These are phyloP conservation scores for Cryptococcus amylolentus DNA, from an alignment of 1,284 basidiomycete genomes.

Conservation along the genomic window DNA sequence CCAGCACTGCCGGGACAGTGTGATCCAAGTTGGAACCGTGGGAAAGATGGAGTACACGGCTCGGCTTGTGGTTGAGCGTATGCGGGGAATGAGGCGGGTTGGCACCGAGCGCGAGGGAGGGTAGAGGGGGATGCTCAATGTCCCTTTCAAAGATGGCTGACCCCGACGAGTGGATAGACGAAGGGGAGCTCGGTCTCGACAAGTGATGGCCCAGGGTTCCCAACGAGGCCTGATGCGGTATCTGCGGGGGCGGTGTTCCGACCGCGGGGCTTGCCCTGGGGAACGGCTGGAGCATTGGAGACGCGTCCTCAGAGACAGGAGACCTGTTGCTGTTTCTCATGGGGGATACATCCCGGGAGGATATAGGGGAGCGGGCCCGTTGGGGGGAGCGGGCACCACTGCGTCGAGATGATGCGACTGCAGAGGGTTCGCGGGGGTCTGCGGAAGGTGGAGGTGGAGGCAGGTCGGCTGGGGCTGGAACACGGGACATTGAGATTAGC, in stretches of 20 bases:
- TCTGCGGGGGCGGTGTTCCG: slow-evolving; percentile 7
- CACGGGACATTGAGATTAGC: background rate
- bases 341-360: slow-evolving; percentile 26
- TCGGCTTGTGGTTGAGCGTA: slow-evolving; percentile 39
- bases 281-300: slow-evolving; percentile 12
- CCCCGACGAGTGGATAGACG: slow-evolving; percentile 43
- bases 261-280: slow-evolving; percentile 1
- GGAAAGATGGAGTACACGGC: slow-evolving; percentile 33
- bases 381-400: slow-evolving; percentile 37
- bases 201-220: slow-evolving; percentile 5
- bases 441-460: slow-evolving; percentile 42
- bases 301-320: slow-evolving; percentile 6
- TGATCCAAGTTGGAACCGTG: slow-evolving; percentile 44
- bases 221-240: slow-evolving; percentile 8
- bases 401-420: slow-evolving; percentile 20
- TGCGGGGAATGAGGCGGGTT: slow-evolving; percentile 13
- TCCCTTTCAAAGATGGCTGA: slow-evolving; percentile 50
- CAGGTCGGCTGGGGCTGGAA: slow-evolving; percentile 39
- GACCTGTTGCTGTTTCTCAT: slow-evolving; percentile 7
- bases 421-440: slow-evolving; percentile 44
- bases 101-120: slow-evolving; percentile 33
- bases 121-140: slow-evolving; percentile 41
- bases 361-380: slow-evolving; percentile 31
- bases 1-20: slow-evolving; percentile 46
- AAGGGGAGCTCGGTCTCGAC: slow-evolving; percentile 35